Evolutionary conservation across 495 filamentous ascomycete genomes (phyloP), one percentile per base, ranked within the genome.

Genomic region (Hypoxylon subgilvum): DNA sequence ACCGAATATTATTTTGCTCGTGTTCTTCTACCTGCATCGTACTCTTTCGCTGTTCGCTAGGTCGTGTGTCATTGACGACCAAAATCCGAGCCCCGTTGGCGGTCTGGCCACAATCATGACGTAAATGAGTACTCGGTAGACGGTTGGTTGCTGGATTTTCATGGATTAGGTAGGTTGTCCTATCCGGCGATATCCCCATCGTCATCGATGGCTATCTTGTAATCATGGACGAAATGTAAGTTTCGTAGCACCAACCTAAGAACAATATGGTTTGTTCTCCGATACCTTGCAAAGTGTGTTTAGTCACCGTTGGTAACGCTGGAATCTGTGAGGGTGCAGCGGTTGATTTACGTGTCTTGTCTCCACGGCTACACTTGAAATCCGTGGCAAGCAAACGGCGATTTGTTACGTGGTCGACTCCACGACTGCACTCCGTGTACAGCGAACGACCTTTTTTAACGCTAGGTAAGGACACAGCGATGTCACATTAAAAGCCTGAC

Each of bases 321-420:
- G 36, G 49, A 42, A n/a, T n/a, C 49, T 54, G 49, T 61, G 57
- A 27, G 44, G 30, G 49, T 54, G 25, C 38, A 51, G 49, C 50
- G 50, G 42, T 61, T 61, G 28, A 23, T 61, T 54, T 55, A 54
- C 49, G 49, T 53, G 57, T 36, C 42, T 61, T 61, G 49, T 55
- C 57, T 54, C 57, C 49, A 61, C 43, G 57, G 38, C 57, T 50
- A 36, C 35, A 7, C 57, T 48, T 47, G 25, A n/a, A 48, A 3
- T 13, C 56, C 56, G 56, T 28, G 56, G 42, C 42, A 41, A 53
- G 48, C 41, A 22, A 18, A 53, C 48, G 48, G 56, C 42, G 56
- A 47, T 60, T 60, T 52, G 40, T 60, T 52, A 14, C 42, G 42
- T 53, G 56, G 56, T 60, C 5, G 32, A 27, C 48, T 60, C 48